Evolutionary conservation across 352 stramenopile species (phyloP).

Genomic region (Phytopythium helicoides): DNA sequence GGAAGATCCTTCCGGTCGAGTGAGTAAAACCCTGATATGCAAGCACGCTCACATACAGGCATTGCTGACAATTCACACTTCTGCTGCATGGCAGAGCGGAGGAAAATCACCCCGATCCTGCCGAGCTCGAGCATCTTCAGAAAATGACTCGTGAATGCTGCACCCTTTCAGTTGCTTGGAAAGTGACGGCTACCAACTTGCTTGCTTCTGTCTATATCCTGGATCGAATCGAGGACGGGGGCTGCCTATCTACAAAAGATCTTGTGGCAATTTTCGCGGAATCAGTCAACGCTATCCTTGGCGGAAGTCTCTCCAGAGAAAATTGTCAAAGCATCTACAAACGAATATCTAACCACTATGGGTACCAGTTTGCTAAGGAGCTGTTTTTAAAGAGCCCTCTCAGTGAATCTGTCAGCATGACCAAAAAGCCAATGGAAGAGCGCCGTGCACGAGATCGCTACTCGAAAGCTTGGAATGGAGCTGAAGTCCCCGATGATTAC

Average conservation of each 20-base stretch:
- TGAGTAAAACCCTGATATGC: slow-evolving; percentile 12
- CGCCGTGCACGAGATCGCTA: slow-evolving; percentile 33
- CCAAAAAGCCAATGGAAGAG: slow-evolving; percentile 30
- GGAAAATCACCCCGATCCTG: neutral
- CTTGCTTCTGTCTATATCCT: slow-evolving; percentile 36
- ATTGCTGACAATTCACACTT: neutral
- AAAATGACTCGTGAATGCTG: slow-evolving; percentile 7
- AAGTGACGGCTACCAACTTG: slow-evolving; percentile 42
- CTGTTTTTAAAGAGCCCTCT: slow-evolving; percentile 50
- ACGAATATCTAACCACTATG: slow-evolving; percentile 32
- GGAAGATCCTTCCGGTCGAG: slow-evolving; percentile 36
- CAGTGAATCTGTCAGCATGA: slow-evolving; percentile 15
- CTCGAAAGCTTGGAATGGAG: slow-evolving; percentile 28
- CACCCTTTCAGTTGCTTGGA: slow-evolving; percentile 44
- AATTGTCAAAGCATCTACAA: slow-evolving; percentile 23
- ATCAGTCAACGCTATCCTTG: slow-evolving; percentile 16
- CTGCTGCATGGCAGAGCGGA: slow-evolving; percentile 10
- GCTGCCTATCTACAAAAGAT: neutral
- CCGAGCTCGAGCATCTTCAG: neutral
- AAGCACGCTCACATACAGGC: neutral
- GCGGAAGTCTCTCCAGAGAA: slow-evolving; percentile 13
- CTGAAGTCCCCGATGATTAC: slow-evolving; percentile 41
- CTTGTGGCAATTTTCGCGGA: slow-evolving; percentile 18
- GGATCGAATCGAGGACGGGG: slow-evolving; percentile 2
- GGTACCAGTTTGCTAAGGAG: slow-evolving; percentile 50